phyloP scores from a whole-genome alignment of 352 stramenopile genomes.

The Albugo laibachii region DNA sequence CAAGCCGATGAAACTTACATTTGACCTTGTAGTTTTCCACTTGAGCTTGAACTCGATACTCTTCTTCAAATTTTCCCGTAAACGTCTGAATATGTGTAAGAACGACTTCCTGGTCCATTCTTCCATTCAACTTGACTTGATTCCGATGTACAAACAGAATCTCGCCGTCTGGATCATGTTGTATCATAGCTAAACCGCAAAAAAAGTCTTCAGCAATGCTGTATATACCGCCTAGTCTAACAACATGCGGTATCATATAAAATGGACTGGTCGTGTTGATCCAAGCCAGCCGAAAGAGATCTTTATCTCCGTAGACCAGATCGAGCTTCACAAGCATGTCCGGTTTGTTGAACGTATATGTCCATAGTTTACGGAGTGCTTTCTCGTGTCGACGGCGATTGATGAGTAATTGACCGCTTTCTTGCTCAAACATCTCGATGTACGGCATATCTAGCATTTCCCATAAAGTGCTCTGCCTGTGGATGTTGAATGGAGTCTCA shows the following conservation, averaged over 20 bases:
- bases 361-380: conserved; percentile 58
- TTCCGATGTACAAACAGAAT: conserved; percentile 72
- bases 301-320: conserved; percentile 55
- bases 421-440: conserved; percentile 74
- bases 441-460: conserved; percentile 61
- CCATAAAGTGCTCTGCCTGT: conserved; percentile 50
- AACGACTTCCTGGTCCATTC: conserved; percentile 24
- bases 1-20: conserved; percentile 32
- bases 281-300: conserved; percentile 63
- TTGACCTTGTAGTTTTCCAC: conserved; percentile 57
- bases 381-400: conserved; percentile 18
- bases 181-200: conserved; percentile 64
- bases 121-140: conserved; percentile 49
- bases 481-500: conserved; percentile 52
- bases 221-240: conserved; percentile 32
- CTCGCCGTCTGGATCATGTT: conserved; percentile 43
- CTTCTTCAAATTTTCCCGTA: conserved; percentile 14
- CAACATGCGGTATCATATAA: conserved; percentile 36
- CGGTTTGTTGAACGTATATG: conserved; percentile 41
- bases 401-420: conserved; percentile 56
- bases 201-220: conserved; percentile 28
- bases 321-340: conserved; percentile 36
- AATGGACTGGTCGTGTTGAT: conserved; percentile 52
- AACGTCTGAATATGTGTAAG: conserved; percentile 44
- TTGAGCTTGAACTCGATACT: conserved; percentile 10